Base-by-base conservation (phyloP, 2,329 filamentous ascomycete genomes). In the Fusarium proliferatum region DNA sequence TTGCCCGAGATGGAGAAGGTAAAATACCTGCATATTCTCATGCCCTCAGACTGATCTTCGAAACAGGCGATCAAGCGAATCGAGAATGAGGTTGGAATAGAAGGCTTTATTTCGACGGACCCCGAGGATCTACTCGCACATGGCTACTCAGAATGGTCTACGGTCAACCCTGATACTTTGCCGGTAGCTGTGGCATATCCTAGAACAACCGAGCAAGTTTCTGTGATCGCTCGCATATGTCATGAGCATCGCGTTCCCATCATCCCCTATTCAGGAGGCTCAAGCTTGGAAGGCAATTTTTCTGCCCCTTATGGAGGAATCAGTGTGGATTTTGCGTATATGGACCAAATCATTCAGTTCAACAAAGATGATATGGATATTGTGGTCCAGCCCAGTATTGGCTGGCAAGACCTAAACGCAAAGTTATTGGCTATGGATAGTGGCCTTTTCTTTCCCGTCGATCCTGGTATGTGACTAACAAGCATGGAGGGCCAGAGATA, bases 351-450 rank as follows among this genome's bases (percentile, higher is more conserved):
- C 33, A 76, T 98, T 36, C 86, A 91, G 61, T 86, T 97, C 64
- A 93, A 97, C 80, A 91, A 93, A 75, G 92, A 94, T 8, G 95
- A 97, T 80, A 94, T 97, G 93, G 95, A 98, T 77, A 88, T 97
- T 56, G 93, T 97, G 9, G 94, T 98, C 6, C 95, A 98, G 81
- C 95, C 95, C 6, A 93, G 93, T 11, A 92, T 98, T 15, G 92
- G 93, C n/a, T 98, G 95, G 95, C 95, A 97, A 88, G 90, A 93
- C 59, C 84, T 98, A 65, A 98, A 98, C 77, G 90, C 92, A 73
- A 84, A 89, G 76, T 80, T 91, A 51, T 87, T 90, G 55, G 90
- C 93, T 78, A 89, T 92, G 81, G 87, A 89, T 43, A 91, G 89
- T 8, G 94, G 94, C 0, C 88, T 98, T 3, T 97, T 97, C 84